These are phyloP conservation scores for Mucor racemosus DNA, from an alignment of 371 early-diverging fungal species.

Conservation along the genomic window DNA sequence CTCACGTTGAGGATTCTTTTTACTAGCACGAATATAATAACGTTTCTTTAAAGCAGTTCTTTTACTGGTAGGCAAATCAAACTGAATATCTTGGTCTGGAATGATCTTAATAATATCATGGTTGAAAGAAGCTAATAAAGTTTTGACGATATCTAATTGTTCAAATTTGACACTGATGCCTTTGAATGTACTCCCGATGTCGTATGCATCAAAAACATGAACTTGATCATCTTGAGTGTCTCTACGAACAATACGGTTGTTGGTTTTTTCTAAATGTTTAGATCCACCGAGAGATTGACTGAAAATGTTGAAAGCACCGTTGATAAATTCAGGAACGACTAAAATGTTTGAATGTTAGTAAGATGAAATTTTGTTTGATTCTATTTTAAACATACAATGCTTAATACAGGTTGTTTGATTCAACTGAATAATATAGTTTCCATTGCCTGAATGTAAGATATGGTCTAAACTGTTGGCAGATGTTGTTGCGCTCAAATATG, in stretches of 20 bases:
- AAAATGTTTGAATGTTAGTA: background rate
- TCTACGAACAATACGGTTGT: constrained; percentile 24
- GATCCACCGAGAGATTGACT: constrained; percentile 11
- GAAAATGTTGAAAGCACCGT: constrained; percentile 31
- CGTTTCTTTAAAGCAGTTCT: constrained; percentile 23
- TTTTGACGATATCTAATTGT: constrained; percentile 26
- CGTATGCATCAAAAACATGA: constrained; percentile 36
- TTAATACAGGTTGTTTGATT: constrained; percentile 31
- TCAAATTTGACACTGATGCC: constrained; percentile 40
- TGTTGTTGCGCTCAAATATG: constrained; percentile 13
- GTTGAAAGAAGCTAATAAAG: constrained; percentile 13
- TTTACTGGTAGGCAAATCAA: constrained; percentile 31
- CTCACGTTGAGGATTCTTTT: background rate
- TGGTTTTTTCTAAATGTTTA: constrained; percentile 16
- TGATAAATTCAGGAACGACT: constrained; percentile 40
- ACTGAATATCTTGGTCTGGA: constrained; percentile 46
- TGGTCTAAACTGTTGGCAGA: constrained; percentile 16
- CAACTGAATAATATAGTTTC: constrained; percentile 44
- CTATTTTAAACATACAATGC: constrained; percentile 28
- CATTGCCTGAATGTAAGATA: constrained; percentile 21
- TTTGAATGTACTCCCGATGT: constrained; percentile 37
- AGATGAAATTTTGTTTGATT: background rate
- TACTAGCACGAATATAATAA: constrained; percentile 24
- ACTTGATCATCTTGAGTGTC: constrained; percentile 28
- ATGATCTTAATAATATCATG: constrained; percentile 37